phyloP scores from a whole-genome alignment of 1,284 basidiomycete genomes.

The Papiliotrema nemorosa region DNA sequence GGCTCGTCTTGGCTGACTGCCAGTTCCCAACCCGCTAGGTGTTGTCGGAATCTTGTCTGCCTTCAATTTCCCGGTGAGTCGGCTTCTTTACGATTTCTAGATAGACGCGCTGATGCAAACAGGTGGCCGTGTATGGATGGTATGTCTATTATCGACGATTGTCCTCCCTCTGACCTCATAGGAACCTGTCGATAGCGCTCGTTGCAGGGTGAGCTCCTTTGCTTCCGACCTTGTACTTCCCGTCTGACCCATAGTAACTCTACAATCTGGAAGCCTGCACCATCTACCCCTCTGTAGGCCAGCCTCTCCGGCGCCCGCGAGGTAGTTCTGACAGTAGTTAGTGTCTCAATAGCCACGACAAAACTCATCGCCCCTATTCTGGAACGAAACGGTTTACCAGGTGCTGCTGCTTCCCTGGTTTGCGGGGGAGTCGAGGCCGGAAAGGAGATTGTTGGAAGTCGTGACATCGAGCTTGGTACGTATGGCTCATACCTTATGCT shows the following conservation, averaged over 20 bases:
- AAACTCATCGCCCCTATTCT: conserved; percentile 76
- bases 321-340: background rate
- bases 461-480: conserved; percentile 64
- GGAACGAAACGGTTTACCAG: conserved; percentile 74
- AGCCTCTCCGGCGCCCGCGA: no score
- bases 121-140: conserved; percentile 53
- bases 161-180: conserved; percentile 45
- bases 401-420: conserved; percentile 75
- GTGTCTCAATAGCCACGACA: conserved; percentile 70
- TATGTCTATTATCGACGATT: conserved; percentile 1
- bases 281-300: conserved; percentile 72
- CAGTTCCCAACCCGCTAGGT: conserved; percentile 86
- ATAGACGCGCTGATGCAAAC: conserved; percentile 1
- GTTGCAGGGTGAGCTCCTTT: conserved; percentile 61
- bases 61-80: conserved; percentile 92
- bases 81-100: background rate
- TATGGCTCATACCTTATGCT: background rate
- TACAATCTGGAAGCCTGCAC: conserved; percentile 92
- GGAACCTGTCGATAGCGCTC: conserved; percentile 86
- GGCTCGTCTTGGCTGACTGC: conserved; percentile 6
- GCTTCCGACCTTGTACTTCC: background rate
- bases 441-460: conserved; percentile 68
- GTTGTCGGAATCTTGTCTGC: conserved; percentile 85
- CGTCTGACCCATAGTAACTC: conserved; percentile 57
- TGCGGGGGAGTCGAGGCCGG: conserved; percentile 80